Conservation (phyloP, 108 stramenopile genomes). For the Nannochloropsis gaditana region DNA sequence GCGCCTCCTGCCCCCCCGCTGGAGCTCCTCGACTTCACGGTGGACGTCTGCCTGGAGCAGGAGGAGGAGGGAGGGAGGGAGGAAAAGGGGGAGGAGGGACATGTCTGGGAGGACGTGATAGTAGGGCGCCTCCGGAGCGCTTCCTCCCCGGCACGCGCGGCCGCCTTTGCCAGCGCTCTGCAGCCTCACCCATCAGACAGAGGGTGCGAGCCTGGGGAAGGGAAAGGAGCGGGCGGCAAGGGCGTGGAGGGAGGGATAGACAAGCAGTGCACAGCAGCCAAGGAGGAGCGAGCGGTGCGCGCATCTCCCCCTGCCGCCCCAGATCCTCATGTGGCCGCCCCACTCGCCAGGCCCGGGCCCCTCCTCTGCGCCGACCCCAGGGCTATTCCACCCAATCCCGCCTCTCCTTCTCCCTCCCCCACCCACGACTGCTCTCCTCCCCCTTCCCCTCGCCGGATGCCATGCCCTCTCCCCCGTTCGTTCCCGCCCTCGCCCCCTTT, state of each 20-base stretch:
- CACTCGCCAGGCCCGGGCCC: too few relatives aligned
- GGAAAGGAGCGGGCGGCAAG: too few relatives aligned
- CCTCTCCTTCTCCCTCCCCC: background rate
- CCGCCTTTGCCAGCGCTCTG: background rate
- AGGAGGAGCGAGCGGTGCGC: too few relatives aligned
- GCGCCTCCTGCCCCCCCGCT: too few relatives aligned
- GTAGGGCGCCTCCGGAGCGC: background rate
- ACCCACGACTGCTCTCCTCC: background rate
- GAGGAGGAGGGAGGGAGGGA: background rate
- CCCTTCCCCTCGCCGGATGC: background rate
- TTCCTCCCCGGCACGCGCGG: background rate
- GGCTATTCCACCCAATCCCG: too few relatives aligned
- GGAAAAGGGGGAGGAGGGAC: background rate
- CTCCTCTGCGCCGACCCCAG: too few relatives aligned
- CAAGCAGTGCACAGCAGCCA: too few relatives aligned
- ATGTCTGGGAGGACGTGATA: background rate
- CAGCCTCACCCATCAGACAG: background rate
- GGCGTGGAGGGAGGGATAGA: too few relatives aligned
- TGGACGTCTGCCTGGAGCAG: background rate
- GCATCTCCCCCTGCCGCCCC: too few relatives aligned
- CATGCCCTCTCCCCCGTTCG: background rate
- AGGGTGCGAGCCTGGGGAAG: too few relatives aligned
- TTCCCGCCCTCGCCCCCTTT: background rate
- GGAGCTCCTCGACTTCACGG: background rate
- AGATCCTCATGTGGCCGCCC: too few relatives aligned